These are phyloP conservation scores for Alternaria sp. DNA, from an alignment of 2,329 filamentous ascomycete species.

Conservation along the genomic window DNA sequence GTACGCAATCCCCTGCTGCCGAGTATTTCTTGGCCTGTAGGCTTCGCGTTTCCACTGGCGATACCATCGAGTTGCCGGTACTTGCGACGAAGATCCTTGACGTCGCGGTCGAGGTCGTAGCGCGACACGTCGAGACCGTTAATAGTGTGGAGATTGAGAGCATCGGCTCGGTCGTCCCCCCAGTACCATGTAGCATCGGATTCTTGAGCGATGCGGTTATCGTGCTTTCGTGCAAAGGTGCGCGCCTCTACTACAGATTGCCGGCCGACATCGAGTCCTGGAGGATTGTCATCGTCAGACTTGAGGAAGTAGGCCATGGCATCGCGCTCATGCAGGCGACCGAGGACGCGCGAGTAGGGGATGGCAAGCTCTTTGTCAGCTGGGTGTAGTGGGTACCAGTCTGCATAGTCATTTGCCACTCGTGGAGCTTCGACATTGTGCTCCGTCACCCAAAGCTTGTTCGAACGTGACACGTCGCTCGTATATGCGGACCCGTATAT, in stretches of 20 bases:
- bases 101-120: conserved; percentile 54
- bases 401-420: conserved; percentile 51
- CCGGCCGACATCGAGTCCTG: conserved; percentile 53
- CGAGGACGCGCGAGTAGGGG: conserved; percentile 60
- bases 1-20: conserved; percentile 6
- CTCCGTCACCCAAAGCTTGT: conserved; percentile 31
- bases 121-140: conserved; percentile 60
- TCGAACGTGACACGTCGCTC: conserved; percentile 39
- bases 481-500: conserved; percentile 60
- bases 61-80: conserved; percentile 53
- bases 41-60: not conserved
- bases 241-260: conserved; percentile 55
- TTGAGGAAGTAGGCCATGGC: conserved; percentile 57
- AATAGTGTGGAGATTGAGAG: conserved; percentile 61
- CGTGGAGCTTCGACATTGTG: conserved; percentile 20
- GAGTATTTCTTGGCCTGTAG: not conserved
- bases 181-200: conserved; percentile 60
- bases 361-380: conserved; percentile 52
- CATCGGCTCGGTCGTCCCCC: conserved; percentile 62
- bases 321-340: conserved; percentile 60
- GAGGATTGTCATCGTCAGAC: conserved; percentile 5
- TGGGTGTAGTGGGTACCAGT: conserved; percentile 60
- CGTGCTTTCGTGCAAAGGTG: conserved; percentile 53
- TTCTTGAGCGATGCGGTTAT: conserved; percentile 53
- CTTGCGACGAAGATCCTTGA: conserved; percentile 55